Evolutionary conservation across 2,329 filamentous ascomycete genomes (phyloP).

Genomic region (Ceratocystiopsis minuta): DNA sequence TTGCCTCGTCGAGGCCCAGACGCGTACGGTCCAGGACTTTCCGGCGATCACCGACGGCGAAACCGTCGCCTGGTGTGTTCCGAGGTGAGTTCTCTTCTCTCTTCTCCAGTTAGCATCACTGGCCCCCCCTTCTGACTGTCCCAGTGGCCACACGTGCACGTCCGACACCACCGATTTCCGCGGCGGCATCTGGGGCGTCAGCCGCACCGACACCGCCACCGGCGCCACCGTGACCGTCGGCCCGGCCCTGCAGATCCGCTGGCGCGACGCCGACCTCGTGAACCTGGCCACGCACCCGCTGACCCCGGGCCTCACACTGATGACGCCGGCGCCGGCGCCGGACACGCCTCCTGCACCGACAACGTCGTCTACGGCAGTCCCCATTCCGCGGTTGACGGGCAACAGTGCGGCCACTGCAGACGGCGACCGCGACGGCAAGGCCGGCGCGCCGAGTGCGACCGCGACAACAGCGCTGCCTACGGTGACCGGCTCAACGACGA

Average conservation of each 20-base stretch:
- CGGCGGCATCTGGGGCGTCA: conserved; percentile 21
- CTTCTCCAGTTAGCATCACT: not conserved
- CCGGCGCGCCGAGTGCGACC: not conserved
- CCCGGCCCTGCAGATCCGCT: conserved; percentile 22
- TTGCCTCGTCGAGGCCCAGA: conserved; percentile 11
- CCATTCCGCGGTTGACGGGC: not conserved
- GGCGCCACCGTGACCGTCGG: conserved; percentile 15
- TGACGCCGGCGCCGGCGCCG: too few species aligned
- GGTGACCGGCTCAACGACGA: too few species aligned
- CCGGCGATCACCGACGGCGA: conserved; percentile 7
- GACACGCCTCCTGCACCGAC: too few species aligned
- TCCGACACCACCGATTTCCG: conserved; percentile 22
- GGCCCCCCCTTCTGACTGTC: not conserved
- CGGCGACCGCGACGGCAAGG: not conserved
- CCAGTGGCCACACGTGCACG: conserved; percentile 20
- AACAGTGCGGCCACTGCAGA: not conserved
- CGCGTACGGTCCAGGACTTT: conserved; percentile 7
- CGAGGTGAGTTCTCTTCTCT: conserved; percentile 6
- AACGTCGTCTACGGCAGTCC: not conserved
- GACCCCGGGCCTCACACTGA: conserved; percentile 13
- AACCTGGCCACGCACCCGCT: conserved; percentile 20
- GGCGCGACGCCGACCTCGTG: conserved; percentile 17
- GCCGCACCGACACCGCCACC: conserved; percentile 7
- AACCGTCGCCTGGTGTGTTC: conserved; percentile 12
- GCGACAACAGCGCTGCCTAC: not conserved